A percentile compares a stretch with the other conserved stretches of the same genome.
These are phyloP conservation scores for Selaginella tamariscina DNA, from an alignment of 75 land plant genomes.

Conservation along the genomic window DNA sequence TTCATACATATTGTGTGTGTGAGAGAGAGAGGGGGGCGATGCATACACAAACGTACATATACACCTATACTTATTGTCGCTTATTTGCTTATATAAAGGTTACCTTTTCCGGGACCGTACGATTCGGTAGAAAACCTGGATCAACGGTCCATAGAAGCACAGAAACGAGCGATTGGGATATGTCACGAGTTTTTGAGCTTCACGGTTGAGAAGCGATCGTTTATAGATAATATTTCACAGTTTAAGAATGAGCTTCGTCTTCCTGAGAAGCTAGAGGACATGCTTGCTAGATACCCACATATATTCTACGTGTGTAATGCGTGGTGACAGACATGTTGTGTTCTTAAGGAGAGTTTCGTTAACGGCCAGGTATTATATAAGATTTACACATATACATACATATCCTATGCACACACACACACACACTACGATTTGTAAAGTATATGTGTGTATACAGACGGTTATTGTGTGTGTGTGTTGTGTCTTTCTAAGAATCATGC, in stretches of 20 bases:
- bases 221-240: constrained; percentile 45
- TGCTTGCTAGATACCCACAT: constrained; percentile 40
- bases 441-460: too few relatives aligned
- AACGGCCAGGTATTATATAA: not conserved
- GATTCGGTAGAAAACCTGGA: not conserved
- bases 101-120: not conserved
- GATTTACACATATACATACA: too few relatives aligned
- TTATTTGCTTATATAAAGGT: too few relatives aligned
- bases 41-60: too few relatives aligned
- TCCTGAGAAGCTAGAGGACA: constrained; percentile 35
- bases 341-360: constrained; percentile 48
- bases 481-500: too few relatives aligned
- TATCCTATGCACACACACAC: too few relatives aligned
- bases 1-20: too few relatives aligned
- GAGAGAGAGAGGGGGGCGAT: too few relatives aligned
- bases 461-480: too few relatives aligned
- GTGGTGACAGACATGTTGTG: constrained; percentile 60
- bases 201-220: constrained; percentile 60
- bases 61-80: too few relatives aligned
- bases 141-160: not conserved
- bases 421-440: too few relatives aligned
- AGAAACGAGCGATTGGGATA: constrained; percentile 33
- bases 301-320: constrained; percentile 62
- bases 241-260: constrained; percentile 60
- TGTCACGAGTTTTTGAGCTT: constrained; percentile 63